Evolutionary conservation across 441 rosid genomes (phyloP), one percentile per base, ranked within the genome.

Genomic region (Hypseocharis bilobata): DNA sequence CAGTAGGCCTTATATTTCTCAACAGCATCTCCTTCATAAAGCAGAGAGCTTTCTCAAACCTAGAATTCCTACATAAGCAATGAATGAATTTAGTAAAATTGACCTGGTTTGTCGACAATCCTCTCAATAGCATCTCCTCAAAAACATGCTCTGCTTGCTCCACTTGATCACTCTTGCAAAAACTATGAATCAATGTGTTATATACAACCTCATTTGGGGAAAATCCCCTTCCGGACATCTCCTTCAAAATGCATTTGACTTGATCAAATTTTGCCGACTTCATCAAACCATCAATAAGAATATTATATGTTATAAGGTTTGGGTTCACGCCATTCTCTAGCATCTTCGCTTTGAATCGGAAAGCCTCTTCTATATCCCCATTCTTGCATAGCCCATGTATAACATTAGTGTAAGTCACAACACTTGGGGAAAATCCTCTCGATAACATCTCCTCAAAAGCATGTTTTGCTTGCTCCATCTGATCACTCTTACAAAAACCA

Each of bases 141-240:
- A 88, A 78, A 58, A 82, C 70, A 65, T 65, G 73, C 71, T 75
- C 83, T 14, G 92, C 92, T 4, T 55, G 69, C 66, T 76, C 84
- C 68, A 76, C 72, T 77, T 74, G 84, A 51, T 77, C 81, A 32
- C 65, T 78, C 71, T 68, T 84, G 79, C 84, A 81, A 68, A 82
- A 83, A 65, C 95, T 83, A 78, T 80, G 77, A 75, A 90, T 83
- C 70, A 86, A 65, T 28, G 89, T 88, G 80, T 86, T 88, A 71
- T 83, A 86, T 22, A 88, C 83, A 68, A 88, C 72, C 60, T 74
- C 81, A 73, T 83, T 88, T 4, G 85, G 84, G 63, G 72, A 66
- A 73, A 84, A 72, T 28, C 92, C 89, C 66, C 63, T 78, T 62
- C 69, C 73, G 22, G 81, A 70, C 82, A 86, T 84, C 82, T 90